These are phyloP conservation scores for Spirogloea muscicola DNA, from an alignment of 139 green algal genomes.

Conservation along the genomic window DNA sequence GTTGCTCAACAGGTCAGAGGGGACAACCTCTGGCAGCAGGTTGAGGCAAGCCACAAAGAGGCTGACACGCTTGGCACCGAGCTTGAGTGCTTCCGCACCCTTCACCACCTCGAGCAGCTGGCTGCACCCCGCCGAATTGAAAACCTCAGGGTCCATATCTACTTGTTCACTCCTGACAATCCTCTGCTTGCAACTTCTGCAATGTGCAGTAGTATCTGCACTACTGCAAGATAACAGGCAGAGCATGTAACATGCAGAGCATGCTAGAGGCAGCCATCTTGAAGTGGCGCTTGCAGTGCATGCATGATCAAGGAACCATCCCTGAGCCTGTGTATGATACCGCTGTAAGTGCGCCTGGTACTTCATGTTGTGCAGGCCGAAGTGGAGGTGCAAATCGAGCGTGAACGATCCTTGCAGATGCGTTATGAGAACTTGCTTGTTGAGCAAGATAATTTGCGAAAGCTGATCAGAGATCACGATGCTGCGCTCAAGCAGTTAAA, in stretches of 20 bases:
- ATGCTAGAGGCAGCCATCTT: too few species aligned
- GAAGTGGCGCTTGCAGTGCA: too few species aligned
- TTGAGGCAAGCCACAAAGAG: conserved; percentile 29
- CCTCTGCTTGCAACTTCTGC: too few species aligned
- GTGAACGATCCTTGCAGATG: conserved; percentile 34
- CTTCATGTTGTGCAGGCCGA: conserved; percentile 26
- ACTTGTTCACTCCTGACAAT: too few species aligned
- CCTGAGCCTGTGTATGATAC: too few species aligned
- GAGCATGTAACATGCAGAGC: too few species aligned
- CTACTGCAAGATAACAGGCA: too few species aligned
- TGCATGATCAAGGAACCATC: too few species aligned
- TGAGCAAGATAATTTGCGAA: conserved; percentile 28
- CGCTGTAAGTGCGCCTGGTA: too few species aligned
- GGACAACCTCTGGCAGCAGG: conserved; percentile 20
- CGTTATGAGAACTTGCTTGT: conserved; percentile 46
- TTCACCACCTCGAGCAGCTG: conserved; percentile 31
- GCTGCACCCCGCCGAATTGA: conserved; percentile 29
- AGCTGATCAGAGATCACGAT: conserved; percentile 5
- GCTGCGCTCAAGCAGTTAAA: neutral
- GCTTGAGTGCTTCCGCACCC: conserved; percentile 31
- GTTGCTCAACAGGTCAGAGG: neutral
- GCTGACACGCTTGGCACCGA: conserved; percentile 24
- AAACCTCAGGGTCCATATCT: too few species aligned
- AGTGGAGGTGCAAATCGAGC: conserved; percentile 3
- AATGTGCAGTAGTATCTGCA: too few species aligned